phyloP scores from a whole-genome alignment of 805 yeast genomes.

The Ogataea paradorogensis region DNA sequence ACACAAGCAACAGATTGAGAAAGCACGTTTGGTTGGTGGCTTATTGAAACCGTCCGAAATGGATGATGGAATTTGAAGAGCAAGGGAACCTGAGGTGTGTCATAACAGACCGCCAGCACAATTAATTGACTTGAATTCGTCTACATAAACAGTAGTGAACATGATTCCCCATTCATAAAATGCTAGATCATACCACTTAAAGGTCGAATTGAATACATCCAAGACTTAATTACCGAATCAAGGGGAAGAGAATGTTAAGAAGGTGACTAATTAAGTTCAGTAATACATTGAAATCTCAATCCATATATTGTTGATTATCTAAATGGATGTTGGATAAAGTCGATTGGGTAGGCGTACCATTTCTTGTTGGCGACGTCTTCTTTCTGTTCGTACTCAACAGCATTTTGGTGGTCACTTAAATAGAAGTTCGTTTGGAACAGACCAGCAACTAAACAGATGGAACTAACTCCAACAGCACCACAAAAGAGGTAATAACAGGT shows the following conservation, averaged over 20 bases:
- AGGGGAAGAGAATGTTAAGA: too few relatives aligned
- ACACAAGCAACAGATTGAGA: constrained; percentile 67
- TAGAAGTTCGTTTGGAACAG: constrained; percentile 36
- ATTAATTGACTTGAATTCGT: too few relatives aligned
- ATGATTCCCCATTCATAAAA: too few relatives aligned
- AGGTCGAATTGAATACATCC: too few relatives aligned
- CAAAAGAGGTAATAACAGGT: constrained; percentile 30
- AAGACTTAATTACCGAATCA: too few relatives aligned
- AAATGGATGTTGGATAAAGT: not conserved
- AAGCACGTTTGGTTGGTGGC: constrained; percentile 88
- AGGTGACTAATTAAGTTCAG: too few relatives aligned
- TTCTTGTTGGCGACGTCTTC: constrained; percentile 1
- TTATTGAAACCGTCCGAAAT: constrained; percentile 90
- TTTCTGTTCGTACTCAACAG: constrained; percentile 26
- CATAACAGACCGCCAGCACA: too few relatives aligned
- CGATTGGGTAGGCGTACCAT: constrained; percentile 3
- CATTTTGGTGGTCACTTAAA: constrained; percentile 37
- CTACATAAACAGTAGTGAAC: too few relatives aligned
- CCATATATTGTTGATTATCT: too few relatives aligned
- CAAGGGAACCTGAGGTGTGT: too few relatives aligned
- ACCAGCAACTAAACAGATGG: constrained; percentile 31
- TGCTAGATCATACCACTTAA: too few relatives aligned
- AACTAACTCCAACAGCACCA: constrained; percentile 30
- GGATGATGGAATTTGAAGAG: constrained; percentile 34
- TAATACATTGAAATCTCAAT: too few relatives aligned